These are phyloP conservation scores for Colletotrichum tamarilloi DNA, from an alignment of 2,329 filamentous ascomycete species.

Conservation along the genomic window DNA sequence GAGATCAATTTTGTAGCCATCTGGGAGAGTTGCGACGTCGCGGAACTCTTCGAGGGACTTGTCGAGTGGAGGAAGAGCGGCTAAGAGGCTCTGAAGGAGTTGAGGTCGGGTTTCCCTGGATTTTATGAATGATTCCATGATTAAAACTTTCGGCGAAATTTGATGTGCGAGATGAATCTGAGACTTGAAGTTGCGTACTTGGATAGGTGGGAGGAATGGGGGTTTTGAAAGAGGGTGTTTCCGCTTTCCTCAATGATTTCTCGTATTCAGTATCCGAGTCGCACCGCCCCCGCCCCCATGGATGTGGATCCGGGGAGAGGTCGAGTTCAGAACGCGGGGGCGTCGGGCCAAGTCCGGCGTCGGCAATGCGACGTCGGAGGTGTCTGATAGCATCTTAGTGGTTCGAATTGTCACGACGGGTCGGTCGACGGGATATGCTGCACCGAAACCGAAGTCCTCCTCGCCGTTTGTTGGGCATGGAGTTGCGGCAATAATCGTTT, in stretches of 20 bases:
- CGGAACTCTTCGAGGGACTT: slow-evolving; percentile 26
- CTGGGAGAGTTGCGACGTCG: slow-evolving; percentile 16
- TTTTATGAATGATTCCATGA: slow-evolving; percentile 15
- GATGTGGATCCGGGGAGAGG: background rate
- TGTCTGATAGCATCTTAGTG: background rate
- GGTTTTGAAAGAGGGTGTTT: background rate
- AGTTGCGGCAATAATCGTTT: too few species aligned
- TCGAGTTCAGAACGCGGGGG: background rate
- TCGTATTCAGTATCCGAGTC: background rate
- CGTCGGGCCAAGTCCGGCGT: background rate
- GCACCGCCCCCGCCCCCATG: background rate
- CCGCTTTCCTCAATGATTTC: background rate
- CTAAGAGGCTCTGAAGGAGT: slow-evolving; percentile 17
- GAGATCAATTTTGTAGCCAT: slow-evolving; percentile 23
- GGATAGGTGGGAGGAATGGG: background rate
- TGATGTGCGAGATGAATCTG: background rate
- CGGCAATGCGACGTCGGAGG: slow-evolving; percentile 3
- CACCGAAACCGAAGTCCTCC: background rate
- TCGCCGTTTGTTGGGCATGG: too few species aligned
- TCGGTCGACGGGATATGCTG: background rate
- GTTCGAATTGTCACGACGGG: background rate
- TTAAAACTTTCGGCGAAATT: background rate
- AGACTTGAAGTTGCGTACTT: background rate
- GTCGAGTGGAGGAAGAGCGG: slow-evolving; percentile 17
- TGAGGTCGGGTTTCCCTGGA: slow-evolving; percentile 12